Base-by-base conservation (phyloP, 2,329 filamentous ascomycete species). In the Diaporthe helianthi region DNA sequence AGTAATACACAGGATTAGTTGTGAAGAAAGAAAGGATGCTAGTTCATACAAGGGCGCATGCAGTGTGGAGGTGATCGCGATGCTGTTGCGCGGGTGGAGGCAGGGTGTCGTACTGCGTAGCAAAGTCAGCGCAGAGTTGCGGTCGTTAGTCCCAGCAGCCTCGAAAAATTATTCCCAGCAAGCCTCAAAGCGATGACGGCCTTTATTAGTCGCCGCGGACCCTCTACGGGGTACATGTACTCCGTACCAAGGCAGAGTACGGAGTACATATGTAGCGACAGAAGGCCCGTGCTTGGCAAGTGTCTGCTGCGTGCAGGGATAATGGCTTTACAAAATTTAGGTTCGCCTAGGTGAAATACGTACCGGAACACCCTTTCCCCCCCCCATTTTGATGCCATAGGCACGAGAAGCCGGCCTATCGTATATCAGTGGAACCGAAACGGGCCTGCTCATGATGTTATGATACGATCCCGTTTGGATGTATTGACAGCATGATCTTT, bases 151-250 rank as follows among this genome's bases (percentile, higher is more conserved):
- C 60, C 47, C 29, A 29, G 52, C 26, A 60, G 65, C 68, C 64
- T 68, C 41, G 51, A 69, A 63, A 70, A 71, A 72, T 71, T 71
- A 71, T 65, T 71, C 67, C 69, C 63, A 71, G 58, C 65, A 65
- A 68, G 55, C 36, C 38, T 38, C 41, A 67, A 70, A 55, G 46
- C 64, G 68, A 72, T 72, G 71, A 72, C 70, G 65, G 70, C 67
- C 55, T 38, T 61, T 22, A 44, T 61, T 22, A 44, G 29, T 46
- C 44, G 17, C 52, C 26, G 36, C 6, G 24, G 49, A 26, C 49
- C 36, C 36, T 47, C 26, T 33, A n/a, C n/a, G n/a, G n/a, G n/a
- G n/a, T n/a, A n/a, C n/a, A n/a, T n/a, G n/a, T n/a, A n/a, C n/a
- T n/a, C n/a, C n/a, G n/a, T n/a, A n/a, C 55, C 24, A 46, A 61